These are phyloP conservation scores for Cercophora samala DNA, from an alignment of 495 filamentous ascomycete species.

Conservation along the genomic window DNA sequence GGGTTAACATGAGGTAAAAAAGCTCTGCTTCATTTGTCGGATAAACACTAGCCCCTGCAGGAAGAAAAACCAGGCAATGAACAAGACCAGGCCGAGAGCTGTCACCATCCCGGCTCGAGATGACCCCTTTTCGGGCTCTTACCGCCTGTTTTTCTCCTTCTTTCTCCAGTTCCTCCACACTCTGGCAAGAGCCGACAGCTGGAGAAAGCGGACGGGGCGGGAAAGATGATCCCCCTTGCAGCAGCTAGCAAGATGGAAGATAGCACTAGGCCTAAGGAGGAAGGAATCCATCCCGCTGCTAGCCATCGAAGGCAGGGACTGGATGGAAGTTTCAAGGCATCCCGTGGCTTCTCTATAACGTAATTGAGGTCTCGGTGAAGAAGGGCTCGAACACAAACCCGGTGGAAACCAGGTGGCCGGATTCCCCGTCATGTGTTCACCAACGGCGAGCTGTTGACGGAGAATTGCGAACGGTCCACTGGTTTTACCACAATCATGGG, in stretches of 20 bases:
- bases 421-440: conserved; percentile 1
- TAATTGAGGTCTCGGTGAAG: neutral
- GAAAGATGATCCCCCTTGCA: neutral
- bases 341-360: neutral
- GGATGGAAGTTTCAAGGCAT: neutral
- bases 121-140: neutral
- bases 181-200: conserved; percentile 4
- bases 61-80: neutral
- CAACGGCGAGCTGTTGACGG: neutral
- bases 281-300: neutral
- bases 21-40: neutral
- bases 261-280: neutral
- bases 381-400: conserved; percentile 1
- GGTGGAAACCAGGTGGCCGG: conserved; percentile 6
- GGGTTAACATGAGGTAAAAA: neutral
- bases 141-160: conserved; percentile 1
- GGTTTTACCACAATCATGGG: conserved; percentile 4
- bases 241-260: neutral
- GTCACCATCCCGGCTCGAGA: neutral
- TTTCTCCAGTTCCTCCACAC: conserved; percentile 11
- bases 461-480: conserved; percentile 7
- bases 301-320: neutral
- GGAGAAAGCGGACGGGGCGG: neutral
- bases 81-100: neutral
- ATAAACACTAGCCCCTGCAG: neutral